Conservation (phyloP, 768 basidiomycete species). For the Tubosaeta sp. region DNA sequence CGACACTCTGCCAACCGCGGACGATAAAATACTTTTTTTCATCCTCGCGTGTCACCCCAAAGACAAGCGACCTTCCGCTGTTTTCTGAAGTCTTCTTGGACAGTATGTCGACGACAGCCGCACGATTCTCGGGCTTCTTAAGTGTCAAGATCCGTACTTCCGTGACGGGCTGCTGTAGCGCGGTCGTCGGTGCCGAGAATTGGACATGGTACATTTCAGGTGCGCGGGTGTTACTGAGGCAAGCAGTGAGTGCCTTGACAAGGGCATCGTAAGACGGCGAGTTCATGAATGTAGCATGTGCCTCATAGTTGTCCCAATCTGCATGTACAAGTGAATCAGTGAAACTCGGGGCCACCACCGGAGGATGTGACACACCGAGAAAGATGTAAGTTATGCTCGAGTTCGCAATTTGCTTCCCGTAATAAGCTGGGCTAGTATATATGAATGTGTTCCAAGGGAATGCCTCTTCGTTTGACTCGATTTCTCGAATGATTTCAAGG, state of each 20-base stretch:
- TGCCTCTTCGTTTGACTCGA: not conserved
- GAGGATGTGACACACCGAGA: not conserved
- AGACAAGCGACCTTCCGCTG: slow-evolving; percentile 12
- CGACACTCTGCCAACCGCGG: slow-evolving; percentile 19
- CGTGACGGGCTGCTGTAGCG: slow-evolving; percentile 23
- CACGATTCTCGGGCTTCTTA: slow-evolving; percentile 23
- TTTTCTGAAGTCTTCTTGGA: slow-evolving; percentile 8
- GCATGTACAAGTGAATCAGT: not conserved
- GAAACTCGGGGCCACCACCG: not conserved
- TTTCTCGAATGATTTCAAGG: not conserved
- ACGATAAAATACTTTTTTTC: slow-evolving; percentile 18
- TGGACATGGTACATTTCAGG: slow-evolving; percentile 19
- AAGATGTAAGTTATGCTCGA: slow-evolving; percentile 7
- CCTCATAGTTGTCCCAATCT: slow-evolving; percentile 27
- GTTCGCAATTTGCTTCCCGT: slow-evolving; percentile 21
- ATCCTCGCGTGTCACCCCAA: slow-evolving; percentile 18
- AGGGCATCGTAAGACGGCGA: slow-evolving; percentile 4
- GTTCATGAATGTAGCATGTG: slow-evolving; percentile 15
- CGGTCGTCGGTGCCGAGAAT: slow-evolving; percentile 13
- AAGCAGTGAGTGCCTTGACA: not conserved
- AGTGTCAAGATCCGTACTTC: slow-evolving; percentile 14
- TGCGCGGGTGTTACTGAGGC: not conserved
- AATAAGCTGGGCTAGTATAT: slow-evolving; percentile 12
- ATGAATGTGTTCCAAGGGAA: not conserved
- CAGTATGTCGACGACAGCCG: slow-evolving; percentile 7